phyloP scores from a whole-genome alignment of 2,329 filamentous ascomycete species.

The Coniella vitis region DNA sequence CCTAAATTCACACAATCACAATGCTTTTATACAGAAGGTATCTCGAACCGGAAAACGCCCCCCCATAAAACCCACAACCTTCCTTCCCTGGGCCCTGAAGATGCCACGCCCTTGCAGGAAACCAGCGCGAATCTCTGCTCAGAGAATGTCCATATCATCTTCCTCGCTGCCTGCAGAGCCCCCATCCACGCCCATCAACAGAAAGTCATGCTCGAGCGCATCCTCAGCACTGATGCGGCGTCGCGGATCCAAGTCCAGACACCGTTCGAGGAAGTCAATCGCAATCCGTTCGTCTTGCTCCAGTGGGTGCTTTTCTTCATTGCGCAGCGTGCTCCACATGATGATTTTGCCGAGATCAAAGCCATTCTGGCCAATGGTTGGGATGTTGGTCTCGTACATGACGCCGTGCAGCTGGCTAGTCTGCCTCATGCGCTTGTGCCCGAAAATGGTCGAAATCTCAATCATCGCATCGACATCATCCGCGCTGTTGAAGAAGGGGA shows the following conservation, averaged over 20 bases:
- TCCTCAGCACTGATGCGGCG: constrained; percentile 69
- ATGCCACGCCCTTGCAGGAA: too few relatives aligned
- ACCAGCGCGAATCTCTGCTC: too few relatives aligned
- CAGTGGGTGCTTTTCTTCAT: constrained; percentile 44
- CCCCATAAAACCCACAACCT: too few relatives aligned
- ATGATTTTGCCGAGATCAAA: constrained; percentile 91
- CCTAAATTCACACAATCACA: too few relatives aligned
- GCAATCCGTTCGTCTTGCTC: constrained; percentile 64
- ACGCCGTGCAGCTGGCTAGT: constrained; percentile 81
- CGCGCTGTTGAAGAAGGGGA: constrained; percentile 98
- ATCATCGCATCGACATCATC: constrained; percentile 97
- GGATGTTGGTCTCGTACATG: constrained; percentile 87
- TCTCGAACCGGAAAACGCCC: too few relatives aligned
- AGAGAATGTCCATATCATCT: constrained; percentile 48
- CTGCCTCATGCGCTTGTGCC: constrained; percentile 72
- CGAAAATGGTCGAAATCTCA: constrained; percentile 94
- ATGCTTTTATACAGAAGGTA: too few relatives aligned
- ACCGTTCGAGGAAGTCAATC: constrained; percentile 62
- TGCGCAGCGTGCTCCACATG: constrained; percentile 82
- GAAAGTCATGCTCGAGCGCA: constrained; percentile 66
- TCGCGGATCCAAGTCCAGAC: constrained; percentile 69
- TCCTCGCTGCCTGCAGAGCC: constrained; percentile 33
- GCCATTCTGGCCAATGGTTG: constrained; percentile 77
- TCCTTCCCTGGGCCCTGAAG: too few relatives aligned
- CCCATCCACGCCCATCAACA: constrained; percentile 35